phyloP scores from a whole-genome alignment of 495 filamentous ascomycete genomes.

The Letharia columbiana region DNA sequence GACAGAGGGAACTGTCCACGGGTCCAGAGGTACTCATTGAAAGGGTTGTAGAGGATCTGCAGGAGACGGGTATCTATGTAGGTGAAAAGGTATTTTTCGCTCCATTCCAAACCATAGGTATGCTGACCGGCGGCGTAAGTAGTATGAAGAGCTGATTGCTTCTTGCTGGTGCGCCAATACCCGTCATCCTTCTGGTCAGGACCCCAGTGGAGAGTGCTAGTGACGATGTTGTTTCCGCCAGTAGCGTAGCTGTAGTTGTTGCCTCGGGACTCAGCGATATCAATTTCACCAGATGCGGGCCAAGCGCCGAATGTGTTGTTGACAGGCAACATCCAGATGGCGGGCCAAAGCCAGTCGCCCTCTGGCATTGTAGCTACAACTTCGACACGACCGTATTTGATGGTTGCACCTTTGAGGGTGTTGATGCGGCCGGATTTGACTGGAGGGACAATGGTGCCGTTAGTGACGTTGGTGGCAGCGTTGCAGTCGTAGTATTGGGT shows the following conservation, averaged over 20 bases:
- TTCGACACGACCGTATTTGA: constrained; percentile 77
- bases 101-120: constrained; percentile 78
- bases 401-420: constrained; percentile 56
- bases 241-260: constrained; percentile 67
- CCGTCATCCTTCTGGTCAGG: constrained; percentile 33
- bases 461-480: constrained; percentile 56
- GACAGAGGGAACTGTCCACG: constrained; percentile 64
- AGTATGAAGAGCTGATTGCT: constrained; percentile 65
- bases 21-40: constrained; percentile 61
- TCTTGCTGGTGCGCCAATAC: constrained; percentile 36
- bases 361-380: constrained; percentile 64
- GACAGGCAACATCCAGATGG: constrained; percentile 82
- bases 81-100: constrained; percentile 78
- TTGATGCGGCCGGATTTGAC: constrained; percentile 71
- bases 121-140: constrained; percentile 55
- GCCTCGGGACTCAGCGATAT: constrained; percentile 69
- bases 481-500: constrained; percentile 63
- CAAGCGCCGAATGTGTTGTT: constrained; percentile 63
- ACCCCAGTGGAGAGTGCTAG: constrained; percentile 77
- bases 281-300: constrained; percentile 80
- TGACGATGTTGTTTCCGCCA: constrained; percentile 74
- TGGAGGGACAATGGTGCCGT: constrained; percentile 66
- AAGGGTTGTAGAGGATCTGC: constrained; percentile 72
- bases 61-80: constrained; percentile 73
- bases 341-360: constrained; percentile 86